A percentile compares a stretch with the other conserved stretches of the same genome.
Evolutionary conservation across 306 rosid species (phyloP).

Genomic region (Quercus alba): DNA sequence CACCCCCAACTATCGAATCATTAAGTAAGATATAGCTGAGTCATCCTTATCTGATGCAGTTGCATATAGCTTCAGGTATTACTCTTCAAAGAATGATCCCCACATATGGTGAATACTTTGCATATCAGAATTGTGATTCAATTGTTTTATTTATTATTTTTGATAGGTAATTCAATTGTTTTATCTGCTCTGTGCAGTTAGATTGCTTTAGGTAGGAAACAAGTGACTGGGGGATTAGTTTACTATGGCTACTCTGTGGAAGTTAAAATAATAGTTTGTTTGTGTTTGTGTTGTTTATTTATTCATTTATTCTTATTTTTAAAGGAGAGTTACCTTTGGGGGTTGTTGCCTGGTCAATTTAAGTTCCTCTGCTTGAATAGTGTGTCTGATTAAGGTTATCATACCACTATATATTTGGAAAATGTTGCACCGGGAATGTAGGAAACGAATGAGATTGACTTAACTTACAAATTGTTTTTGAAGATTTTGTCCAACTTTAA

Average conservation of each 20-base stretch:
- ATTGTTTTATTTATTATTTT: neutral
- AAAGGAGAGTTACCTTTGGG: no score
- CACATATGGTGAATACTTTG: neutral
- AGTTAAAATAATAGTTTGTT: neutral
- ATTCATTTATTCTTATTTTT: no score
- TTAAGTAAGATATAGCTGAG: no score
- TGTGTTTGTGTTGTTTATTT: no score
- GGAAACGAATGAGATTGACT: neutral
- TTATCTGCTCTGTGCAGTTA: neutral
- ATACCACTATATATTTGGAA: neutral
- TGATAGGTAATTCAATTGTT: neutral
- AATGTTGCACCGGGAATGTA: neutral
- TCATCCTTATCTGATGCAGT: no score
- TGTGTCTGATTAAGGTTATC: neutral
- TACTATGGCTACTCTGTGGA: neutral
- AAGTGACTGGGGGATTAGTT: neutral
- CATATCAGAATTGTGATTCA: neutral
- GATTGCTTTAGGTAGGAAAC: neutral
- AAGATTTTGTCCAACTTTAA: no score
- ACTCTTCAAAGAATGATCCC: no score
- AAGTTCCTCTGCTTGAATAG: neutral
- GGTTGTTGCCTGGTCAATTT: neutral
- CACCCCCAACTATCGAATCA: no score
- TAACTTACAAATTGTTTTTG: neutral
- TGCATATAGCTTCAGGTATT: no score